Base-by-base conservation (phyloP, 495 filamentous ascomycete genomes). In the Annulohypoxylon stygium region DNA sequence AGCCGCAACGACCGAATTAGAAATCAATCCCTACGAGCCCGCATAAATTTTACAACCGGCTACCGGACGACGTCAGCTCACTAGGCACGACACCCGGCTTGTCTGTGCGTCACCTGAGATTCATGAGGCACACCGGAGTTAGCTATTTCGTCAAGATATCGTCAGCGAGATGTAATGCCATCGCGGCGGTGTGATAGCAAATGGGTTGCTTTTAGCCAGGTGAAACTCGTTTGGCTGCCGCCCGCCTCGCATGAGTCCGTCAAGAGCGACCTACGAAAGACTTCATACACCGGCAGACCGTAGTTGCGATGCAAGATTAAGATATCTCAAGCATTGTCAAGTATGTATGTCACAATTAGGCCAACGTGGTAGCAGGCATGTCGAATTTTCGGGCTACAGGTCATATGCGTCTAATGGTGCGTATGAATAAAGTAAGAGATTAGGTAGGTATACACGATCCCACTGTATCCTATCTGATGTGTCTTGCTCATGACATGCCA, bases 151-250 rank as follows among this genome's bases (percentile, higher is more conserved):
- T 26, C 25, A 33, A 9, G 25, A 54, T 30, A 36, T 36, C 3
- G 54, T 9, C 20, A 12, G 9, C 20, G 11, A 16, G 36, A 25
- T 39, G 3, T 30, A 45, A 43, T 54, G 12, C 41, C 9, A 23
- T 61, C 18, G 47, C 53, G 34, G 53, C 61, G 55, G 47, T 33
- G 33, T 55, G 57, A 61, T 67, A 16, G 6, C 11, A 30, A 33
- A 20, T 41, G 33, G 33, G 20, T 25, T 37, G 18, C 12, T 33
- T 61, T 34, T 36, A 10, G 36, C n/a, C 10, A n/a, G 18, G 12
- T 33, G 43, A 67, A 16, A 45, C 53, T 61, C 43, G 45, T 67
- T 33, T 14, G 65, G 39, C 16, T 41, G 8, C 3, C 12, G 18
- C 34, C 7, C 33, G 30, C 2, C 37, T 39, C 7, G 43, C 20